These are phyloP conservation scores for Phytophthora parvispora DNA, from an alignment of 352 stramenopile genomes.

Conservation along the genomic window DNA sequence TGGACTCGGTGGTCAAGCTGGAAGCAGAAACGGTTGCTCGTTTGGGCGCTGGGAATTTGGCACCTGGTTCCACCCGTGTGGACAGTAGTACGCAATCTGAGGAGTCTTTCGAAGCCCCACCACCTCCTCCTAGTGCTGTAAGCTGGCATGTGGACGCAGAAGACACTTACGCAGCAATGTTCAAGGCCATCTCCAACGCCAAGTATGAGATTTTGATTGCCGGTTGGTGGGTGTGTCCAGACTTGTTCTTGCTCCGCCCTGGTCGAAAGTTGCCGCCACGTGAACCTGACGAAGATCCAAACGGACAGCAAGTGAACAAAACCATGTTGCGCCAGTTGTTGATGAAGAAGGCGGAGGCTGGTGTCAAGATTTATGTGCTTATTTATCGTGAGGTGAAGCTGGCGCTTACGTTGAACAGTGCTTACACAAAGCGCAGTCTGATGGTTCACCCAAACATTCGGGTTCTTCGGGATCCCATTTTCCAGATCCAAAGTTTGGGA, in stretches of 20 bases:
- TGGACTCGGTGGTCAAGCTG: constrained; percentile 46
- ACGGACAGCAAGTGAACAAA: constrained; percentile 63
- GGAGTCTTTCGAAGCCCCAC: constrained; percentile 55
- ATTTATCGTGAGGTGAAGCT: constrained; percentile 94
- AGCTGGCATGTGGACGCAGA: constrained; percentile 91
- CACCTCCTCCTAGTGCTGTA: constrained; percentile 62
- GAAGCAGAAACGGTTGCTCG: constrained; percentile 34
- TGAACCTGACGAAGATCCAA: constrained; percentile 34
- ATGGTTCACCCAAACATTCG: constrained; percentile 90
- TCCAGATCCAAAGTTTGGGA: constrained; percentile 90
- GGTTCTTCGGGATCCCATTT: constrained; percentile 92
- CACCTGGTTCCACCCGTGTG: constrained; percentile 31
- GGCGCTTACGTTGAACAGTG: constrained; percentile 90
- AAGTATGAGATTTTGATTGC: constrained; percentile 93
- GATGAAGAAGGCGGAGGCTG: constrained; percentile 80
- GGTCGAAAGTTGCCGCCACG: constrained; percentile 56
- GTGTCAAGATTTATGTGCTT: constrained; percentile 92
- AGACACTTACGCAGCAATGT: constrained; percentile 90
- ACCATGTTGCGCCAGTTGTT: constrained; percentile 83
- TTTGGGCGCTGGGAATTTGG: constrained; percentile 33
- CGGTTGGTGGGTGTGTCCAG: constrained; percentile 91
- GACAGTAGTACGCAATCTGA: constrained; percentile 76
- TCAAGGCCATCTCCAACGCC: constrained; percentile 85
- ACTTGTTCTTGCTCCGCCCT: constrained; percentile 85
- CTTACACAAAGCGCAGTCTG: constrained; percentile 85